Percentiles rank a stretch among this genome's conserved stretches.
Conservation (phyloP, 164 flowering plant genomes). For the Echeveria elegans region DNA sequence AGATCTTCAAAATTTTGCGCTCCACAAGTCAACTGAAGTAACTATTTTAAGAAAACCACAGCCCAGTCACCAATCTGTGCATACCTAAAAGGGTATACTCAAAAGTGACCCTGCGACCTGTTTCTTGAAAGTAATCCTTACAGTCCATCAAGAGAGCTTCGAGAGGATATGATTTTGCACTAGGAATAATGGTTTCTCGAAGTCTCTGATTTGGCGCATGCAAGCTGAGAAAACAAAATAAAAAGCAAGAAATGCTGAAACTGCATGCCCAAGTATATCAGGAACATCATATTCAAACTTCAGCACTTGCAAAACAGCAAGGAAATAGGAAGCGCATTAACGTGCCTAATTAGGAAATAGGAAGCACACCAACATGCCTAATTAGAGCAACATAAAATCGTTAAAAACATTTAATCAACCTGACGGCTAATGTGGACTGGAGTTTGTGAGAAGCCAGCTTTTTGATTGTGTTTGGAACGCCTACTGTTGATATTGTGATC, state of each 20-base stretch:
- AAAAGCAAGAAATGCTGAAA: neutral
- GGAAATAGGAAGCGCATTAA: neutral
- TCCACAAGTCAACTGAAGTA: neutral
- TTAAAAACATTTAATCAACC: constrained; percentile 28
- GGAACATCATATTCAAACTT: neutral
- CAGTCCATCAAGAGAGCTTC: constrained; percentile 92
- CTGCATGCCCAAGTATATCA: neutral
- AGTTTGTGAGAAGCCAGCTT: constrained; percentile 85
- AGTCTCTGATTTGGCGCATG: constrained; percentile 96
- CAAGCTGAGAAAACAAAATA: constrained; percentile 33
- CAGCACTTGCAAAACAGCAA: neutral
- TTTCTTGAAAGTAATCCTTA: constrained; percentile 69
- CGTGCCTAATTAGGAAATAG: neutral
- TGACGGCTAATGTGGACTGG: constrained; percentile 94
- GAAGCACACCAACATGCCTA: neutral
- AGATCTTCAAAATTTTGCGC: no score
- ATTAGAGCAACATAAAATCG: neutral
- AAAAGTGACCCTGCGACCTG: constrained; percentile 74
- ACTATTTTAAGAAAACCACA: neutral
- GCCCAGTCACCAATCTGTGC: neutral
- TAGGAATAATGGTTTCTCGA: constrained; percentile 81
- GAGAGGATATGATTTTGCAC: constrained; percentile 88
- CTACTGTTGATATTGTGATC: constrained; percentile 98
- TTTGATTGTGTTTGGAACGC: constrained; percentile 93
- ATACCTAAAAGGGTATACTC: constrained; percentile 92